Conservation (phyloP, 225 moss, liverwort and hornwort genomes). For the Physcomitrium patens region DNA sequence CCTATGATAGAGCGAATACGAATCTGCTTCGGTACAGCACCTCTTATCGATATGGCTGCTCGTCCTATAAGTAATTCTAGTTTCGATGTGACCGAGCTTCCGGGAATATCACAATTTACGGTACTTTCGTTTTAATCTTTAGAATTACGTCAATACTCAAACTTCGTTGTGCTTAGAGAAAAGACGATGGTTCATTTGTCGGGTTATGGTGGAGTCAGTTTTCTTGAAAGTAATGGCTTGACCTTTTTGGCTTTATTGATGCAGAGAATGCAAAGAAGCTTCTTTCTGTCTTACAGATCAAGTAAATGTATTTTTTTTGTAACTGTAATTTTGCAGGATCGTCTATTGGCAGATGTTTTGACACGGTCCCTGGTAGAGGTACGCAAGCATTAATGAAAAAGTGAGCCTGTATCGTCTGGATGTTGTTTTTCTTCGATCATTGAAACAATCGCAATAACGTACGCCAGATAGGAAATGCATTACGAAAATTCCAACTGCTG, state of each 20-base stretch:
- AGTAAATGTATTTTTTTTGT: neutral
- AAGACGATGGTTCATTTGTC: neutral
- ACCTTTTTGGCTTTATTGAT: neutral
- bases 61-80: slow-evolving; percentile 80
- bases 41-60: slow-evolving; percentile 65
- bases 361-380: slow-evolving; percentile 85
- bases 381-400: slow-evolving; percentile 19
- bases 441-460: neutral
- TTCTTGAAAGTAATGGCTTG: slow-evolving; percentile 18
- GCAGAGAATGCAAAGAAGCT: neutral
- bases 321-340: slow-evolving; percentile 62
- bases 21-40: slow-evolving; percentile 73
- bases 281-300: slow-evolving; percentile 12
- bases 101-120: slow-evolving; percentile 85
- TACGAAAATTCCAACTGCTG: neutral
- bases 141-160: slow-evolving; percentile 1
- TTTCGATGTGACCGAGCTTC: slow-evolving; percentile 86
- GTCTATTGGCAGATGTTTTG: slow-evolving; percentile 73
- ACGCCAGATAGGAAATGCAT: neutral
- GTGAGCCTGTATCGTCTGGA: slow-evolving; percentile 6
- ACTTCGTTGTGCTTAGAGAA: slow-evolving; percentile 13
- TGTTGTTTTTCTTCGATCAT: slow-evolving; percentile 13
- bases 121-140: slow-evolving; percentile 45
- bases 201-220: neutral
- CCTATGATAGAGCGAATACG: slow-evolving; percentile 81